Evolutionary conservation across 495 filamentous ascomycete genomes (phyloP).

Genomic region (Astrothelium macrocarpum): DNA sequence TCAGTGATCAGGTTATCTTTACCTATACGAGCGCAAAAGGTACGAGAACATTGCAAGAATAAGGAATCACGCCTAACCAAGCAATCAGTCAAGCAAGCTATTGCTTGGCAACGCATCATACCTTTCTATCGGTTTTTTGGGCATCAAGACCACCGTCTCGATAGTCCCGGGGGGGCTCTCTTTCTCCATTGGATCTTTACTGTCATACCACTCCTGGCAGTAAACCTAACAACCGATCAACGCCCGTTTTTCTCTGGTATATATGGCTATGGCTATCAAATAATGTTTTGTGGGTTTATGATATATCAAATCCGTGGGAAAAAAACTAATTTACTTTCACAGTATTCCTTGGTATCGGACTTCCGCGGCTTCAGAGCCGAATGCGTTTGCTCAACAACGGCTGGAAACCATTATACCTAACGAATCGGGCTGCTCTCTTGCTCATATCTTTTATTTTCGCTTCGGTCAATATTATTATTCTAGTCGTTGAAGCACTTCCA

Average conservation of each 20-base stretch:
- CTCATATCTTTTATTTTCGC: not conserved
- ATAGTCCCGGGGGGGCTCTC: constrained; percentile 9
- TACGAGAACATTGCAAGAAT: not conserved
- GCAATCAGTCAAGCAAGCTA: constrained; percentile 10
- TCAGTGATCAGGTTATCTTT: not conserved
- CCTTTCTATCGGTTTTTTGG: constrained; percentile 10
- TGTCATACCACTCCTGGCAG: constrained; percentile 6
- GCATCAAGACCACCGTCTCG: not conserved
- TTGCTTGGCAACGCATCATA: constrained; percentile 12
- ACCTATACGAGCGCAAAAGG: not conserved
- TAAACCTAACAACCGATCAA: not conserved
- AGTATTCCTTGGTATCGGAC: not conserved
- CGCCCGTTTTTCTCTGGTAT: constrained; percentile 1
- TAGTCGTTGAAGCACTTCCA: constrained; percentile 1
- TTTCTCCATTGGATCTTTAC: constrained; percentile 19
- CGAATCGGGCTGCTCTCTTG: not conserved
- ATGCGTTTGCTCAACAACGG: not conserved
- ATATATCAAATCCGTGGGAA: not conserved
- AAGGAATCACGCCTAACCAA: not conserved
- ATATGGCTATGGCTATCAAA: not conserved
- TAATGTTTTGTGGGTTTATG: not conserved
- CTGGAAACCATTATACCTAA: not conserved
- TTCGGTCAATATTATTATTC: not conserved
- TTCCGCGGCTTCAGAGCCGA: not conserved
- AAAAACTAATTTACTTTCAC: not conserved